Percentiles rank a stretch among this genome's conserved stretches.
Evolutionary conservation across 805 yeast genomes (phyloP).

Genomic region (Candida ipomoeae): DNA sequence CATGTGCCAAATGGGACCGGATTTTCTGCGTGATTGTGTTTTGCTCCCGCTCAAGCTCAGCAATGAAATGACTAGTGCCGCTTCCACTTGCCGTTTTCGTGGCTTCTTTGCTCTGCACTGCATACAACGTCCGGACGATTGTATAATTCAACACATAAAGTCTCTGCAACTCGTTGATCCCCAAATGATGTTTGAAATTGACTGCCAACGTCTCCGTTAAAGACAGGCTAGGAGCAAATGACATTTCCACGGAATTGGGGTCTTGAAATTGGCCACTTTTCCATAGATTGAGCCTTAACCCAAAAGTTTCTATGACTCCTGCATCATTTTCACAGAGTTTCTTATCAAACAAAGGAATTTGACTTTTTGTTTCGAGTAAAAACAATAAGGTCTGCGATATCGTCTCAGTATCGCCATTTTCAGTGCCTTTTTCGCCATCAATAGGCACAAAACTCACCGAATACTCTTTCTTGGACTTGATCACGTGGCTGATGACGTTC

Average conservation of each 20-base stretch:
- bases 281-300: slow-evolving; percentile 16
- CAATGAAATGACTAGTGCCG: slow-evolving; percentile 4
- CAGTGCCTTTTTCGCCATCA: neutral
- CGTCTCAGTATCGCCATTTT: neutral
- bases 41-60: slow-evolving; percentile 18
- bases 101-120: slow-evolving; percentile 12
- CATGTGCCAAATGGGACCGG: slow-evolving; percentile 18
- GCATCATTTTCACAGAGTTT: neutral
- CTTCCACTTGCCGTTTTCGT: neutral
- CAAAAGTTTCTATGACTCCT: slow-evolving; percentile 11
- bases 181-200: slow-evolving; percentile 19
- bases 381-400: neutral
- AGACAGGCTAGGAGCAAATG: neutral
- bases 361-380: neutral
- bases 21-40: slow-evolving; percentile 15
- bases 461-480: slow-evolving; percentile 14
- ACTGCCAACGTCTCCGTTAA: slow-evolving; percentile 7
- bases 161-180: slow-evolving; percentile 20
- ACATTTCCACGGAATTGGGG: neutral
- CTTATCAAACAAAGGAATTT: neutral
- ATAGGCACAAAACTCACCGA: slow-evolving; percentile 7
- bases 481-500: slow-evolving; percentile 21
- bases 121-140: slow-evolving; percentile 9
- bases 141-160: slow-evolving; percentile 22
- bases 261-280: slow-evolving; percentile 10